Evolutionary conservation across 2,329 filamentous ascomycete species (phyloP).

Genomic region (Aspergillus sp.): DNA sequence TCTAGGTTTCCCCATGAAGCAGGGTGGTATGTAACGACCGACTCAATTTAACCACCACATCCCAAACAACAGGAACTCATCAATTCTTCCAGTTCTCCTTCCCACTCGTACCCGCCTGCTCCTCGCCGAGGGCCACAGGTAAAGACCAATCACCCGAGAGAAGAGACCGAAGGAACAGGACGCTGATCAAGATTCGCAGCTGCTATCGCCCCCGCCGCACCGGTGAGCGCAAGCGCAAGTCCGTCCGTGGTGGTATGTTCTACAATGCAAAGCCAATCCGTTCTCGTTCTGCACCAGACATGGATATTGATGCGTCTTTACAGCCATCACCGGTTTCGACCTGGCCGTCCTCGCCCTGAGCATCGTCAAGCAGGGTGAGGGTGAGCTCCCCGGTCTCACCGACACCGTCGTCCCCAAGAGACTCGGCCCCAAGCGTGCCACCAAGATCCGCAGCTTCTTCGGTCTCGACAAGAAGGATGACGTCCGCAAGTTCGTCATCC

Average conservation of each 20-base stretch:
- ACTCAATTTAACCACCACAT: constrained; percentile 22
- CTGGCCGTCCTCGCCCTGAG: constrained; percentile 89
- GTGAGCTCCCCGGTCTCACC: constrained; percentile 91
- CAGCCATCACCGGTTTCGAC: constrained; percentile 94
- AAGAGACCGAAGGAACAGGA: too few species aligned
- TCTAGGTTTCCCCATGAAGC: constrained; percentile 97
- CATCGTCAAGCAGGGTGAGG: constrained; percentile 97
- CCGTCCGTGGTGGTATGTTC: constrained; percentile 70
- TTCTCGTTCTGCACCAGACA: neutral
- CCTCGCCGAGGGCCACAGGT: constrained; percentile 80
- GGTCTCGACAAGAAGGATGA: constrained; percentile 99
- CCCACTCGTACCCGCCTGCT: constrained; percentile 97
- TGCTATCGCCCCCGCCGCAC: constrained; percentile 98
- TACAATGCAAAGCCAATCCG: neutral
- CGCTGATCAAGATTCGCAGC: constrained; percentile 33
- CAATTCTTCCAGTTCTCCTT: constrained; percentile 63
- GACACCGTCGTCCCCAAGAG: constrained; percentile 98
- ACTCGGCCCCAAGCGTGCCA: constrained; percentile 98
- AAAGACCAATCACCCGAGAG: too few species aligned
- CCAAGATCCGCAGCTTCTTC: constrained; percentile 99
- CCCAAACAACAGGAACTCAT: constrained; percentile 26
- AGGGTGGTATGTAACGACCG: constrained; percentile 63
- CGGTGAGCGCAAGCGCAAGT: constrained; percentile 99
- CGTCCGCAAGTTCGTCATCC: constrained; percentile 99
- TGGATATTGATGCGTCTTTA: constrained; percentile 13